Conservation (phyloP, 2,329 filamentous ascomycete genomes). For the Shiraia sp. region DNA sequence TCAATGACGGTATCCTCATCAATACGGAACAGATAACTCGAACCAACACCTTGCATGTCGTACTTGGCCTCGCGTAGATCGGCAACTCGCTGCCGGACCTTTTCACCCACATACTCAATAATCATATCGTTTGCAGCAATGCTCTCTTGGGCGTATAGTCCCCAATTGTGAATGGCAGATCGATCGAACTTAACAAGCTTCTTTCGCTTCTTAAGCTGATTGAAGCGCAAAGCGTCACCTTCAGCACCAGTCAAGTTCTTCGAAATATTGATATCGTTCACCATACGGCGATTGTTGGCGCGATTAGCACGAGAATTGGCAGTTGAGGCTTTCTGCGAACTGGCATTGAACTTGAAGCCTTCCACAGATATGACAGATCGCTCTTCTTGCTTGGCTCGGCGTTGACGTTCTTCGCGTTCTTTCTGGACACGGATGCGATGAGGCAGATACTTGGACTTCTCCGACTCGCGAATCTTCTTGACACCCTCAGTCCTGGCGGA, state of each 20-base stretch:
- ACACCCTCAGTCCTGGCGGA: conserved; percentile 89
- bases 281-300: conserved; percentile 90
- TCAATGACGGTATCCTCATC: conserved; percentile 98
- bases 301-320: conserved; percentile 91
- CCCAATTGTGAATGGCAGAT: conserved; percentile 99
- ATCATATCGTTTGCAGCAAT: conserved; percentile 99
- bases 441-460: conserved; percentile 97
- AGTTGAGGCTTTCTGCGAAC: conserved; percentile 80
- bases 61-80: conserved; percentile 92
- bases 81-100: conserved; percentile 95
- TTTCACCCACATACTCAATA: conserved; percentile 98
- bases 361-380: conserved; percentile 36
- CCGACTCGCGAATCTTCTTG: conserved; percentile 93
- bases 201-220: conserved; percentile 98
- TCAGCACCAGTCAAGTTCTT: conserved; percentile 73
- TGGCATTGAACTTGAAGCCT: conserved; percentile 61
- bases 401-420: conserved; percentile 87
- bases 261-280: conserved; percentile 93
- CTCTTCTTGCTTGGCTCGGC: conserved; percentile 67
- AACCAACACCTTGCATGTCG: conserved; percentile 93
- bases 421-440: conserved; percentile 97
- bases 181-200: conserved; percentile 98
- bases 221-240: conserved; percentile 93
- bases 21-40: conserved; percentile 96
- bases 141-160: conserved; percentile 95